These are phyloP conservation scores for Tardiomyces blankii DNA, from an alignment of 1,139 yeast species.

Conservation along the genomic window DNA sequence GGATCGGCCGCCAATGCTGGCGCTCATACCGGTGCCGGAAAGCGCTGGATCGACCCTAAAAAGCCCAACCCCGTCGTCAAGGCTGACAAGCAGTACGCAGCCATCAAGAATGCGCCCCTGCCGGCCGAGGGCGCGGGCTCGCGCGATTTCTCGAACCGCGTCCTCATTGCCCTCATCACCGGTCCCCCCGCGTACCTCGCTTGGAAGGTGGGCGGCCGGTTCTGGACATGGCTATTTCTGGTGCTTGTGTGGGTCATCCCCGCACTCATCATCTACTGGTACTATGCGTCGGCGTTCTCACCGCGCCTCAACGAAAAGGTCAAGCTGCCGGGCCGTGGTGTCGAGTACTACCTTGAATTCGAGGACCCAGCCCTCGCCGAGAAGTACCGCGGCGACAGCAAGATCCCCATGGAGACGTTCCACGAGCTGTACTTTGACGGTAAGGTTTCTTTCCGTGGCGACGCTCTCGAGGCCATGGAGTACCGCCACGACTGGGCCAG, in stretches of 20 bases:
- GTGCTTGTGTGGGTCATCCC: constrained; percentile 49
- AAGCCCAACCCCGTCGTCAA: background rate
- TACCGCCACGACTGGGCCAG: constrained; percentile 87
- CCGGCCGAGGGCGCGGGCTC: constrained; percentile 93
- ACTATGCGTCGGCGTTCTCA: constrained; percentile 59
- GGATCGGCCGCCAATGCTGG: background rate
- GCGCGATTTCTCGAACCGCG: constrained; percentile 56
- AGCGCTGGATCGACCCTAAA: background rate
- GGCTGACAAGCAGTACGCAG: constrained; percentile 30
- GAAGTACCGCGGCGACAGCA: constrained; percentile 60
- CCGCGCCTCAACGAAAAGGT: constrained; percentile 79
- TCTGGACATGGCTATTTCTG: constrained; percentile 38
- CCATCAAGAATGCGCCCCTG: constrained; percentile 76
- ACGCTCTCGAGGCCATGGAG: constrained; percentile 73
- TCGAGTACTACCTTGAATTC: constrained; percentile 71
- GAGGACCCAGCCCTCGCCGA: constrained; percentile 63
- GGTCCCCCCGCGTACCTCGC: constrained; percentile 56
- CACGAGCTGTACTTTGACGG: constrained; percentile 78
- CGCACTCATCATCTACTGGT: constrained; percentile 73
- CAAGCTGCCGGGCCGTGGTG: constrained; percentile 64
- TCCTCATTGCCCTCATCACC: constrained; percentile 41
- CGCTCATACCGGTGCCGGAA: background rate
- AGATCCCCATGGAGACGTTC: constrained; percentile 90
- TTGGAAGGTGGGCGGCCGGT: constrained; percentile 66
- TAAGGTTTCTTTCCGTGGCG: constrained; percentile 83